phyloP scores from a whole-genome alignment of 2,329 filamentous ascomycete species.

The Cyphellophora europaea region DNA sequence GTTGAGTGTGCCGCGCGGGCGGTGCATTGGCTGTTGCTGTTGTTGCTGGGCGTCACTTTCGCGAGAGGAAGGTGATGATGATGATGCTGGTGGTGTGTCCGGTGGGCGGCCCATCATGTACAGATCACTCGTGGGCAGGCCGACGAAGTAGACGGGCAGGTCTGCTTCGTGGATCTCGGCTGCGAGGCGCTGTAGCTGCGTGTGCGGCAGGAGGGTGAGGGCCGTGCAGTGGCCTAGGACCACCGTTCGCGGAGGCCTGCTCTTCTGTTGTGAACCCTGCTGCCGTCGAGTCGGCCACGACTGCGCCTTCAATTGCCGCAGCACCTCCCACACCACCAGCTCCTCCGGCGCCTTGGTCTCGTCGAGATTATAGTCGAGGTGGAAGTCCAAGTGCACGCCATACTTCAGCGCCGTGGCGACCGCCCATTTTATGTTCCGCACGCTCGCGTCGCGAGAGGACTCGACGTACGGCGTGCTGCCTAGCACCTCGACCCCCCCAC shows the following conservation, averaged over 20 bases:
- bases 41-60: slow-evolving; percentile 8
- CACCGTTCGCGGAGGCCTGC: too few species aligned
- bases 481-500: slow-evolving; percentile 45
- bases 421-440: slow-evolving; percentile 55
- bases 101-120: slow-evolving; percentile 56
- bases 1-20: slow-evolving; percentile 52
- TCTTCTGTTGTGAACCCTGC: slow-evolving; percentile 24
- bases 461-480: slow-evolving; percentile 67
- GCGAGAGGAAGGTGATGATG: slow-evolving; percentile 7
- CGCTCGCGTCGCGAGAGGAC: slow-evolving; percentile 34
- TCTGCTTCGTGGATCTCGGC: slow-evolving; percentile 34
- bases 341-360: slow-evolving; percentile 29
- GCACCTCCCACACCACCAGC: slow-evolving; percentile 44
- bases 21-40: slow-evolving; percentile 18
- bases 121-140: slow-evolving; percentile 60
- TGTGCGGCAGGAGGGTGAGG: slow-evolving; percentile 45
- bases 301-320: slow-evolving; percentile 40
- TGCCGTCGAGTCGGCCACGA: slow-evolving; percentile 35
- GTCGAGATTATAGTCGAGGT: slow-evolving; percentile 62
- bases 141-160: slow-evolving; percentile 57
- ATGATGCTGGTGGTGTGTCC: neutral
- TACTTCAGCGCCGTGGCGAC: slow-evolving; percentile 42
- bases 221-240: slow-evolving; percentile 62
- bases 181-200: slow-evolving; percentile 42
- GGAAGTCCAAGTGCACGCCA: slow-evolving; percentile 56